Evolutionary conservation across 257 asterid genomes (phyloP), one percentile per base, ranked within the genome.

Genomic region (Cordia subcordata): DNA sequence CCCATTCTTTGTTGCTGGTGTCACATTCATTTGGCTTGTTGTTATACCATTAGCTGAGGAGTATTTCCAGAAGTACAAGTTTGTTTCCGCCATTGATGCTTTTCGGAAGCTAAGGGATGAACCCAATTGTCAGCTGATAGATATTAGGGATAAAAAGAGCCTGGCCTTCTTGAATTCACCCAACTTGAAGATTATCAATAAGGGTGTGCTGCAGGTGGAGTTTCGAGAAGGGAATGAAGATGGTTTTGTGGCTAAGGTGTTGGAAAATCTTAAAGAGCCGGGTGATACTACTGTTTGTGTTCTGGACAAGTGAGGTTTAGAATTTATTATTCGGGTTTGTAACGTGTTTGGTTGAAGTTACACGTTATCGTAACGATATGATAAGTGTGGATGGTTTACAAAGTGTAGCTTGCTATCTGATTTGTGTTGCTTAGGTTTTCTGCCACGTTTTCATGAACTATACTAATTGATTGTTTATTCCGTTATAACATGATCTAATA

Each of bases 1-100:
- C 69, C 99, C 99, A 0, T 86, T 92, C 53, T 88, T 92, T 75
- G 97, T 86, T 57, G 81, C 87, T 9, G 84, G 95, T 0, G 89
- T 92, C 44, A 14, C 75, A 4, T 92, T 92, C 75, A 74, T 84
- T 27, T 92, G 96, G 96, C 94, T 92, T 22, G 79, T 86, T 53
- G 91, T 56, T 60, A 69, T 88, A 61, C 99, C 99, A 14, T 61
- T 92, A 62, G 60, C 81, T 0, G 82, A 88, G 74, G 80, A 80
- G 67, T 86, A 81, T 63, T 39, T 89, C 56, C 84, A 83, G 49
- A 92, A 88, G 77, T 88, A 78, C 64, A 86, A 86, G 77, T 81
- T 75, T 27, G 74, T 77, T 32, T 81, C 97, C 5, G 95, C 97
- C 71, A 65, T 88, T 71, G 82, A 92, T 67, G 97, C 95, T 10